These are phyloP conservation scores for Mayamaea pseudoterrestris DNA, from an alignment of 108 stramenopile species.

Conservation along the genomic window DNA sequence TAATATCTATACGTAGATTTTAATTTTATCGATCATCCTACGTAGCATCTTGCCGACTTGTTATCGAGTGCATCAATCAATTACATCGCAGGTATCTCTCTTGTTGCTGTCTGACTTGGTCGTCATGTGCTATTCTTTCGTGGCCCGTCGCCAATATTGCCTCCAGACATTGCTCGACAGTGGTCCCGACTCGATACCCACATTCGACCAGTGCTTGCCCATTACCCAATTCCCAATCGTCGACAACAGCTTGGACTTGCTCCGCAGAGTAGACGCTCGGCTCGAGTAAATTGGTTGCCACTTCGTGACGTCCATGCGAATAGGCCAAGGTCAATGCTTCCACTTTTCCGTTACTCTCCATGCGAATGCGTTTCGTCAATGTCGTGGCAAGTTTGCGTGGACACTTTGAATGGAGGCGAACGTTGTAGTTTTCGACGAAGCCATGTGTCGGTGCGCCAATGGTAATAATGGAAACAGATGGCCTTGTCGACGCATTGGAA, in stretches of 20 bases:
- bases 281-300: conserved; percentile 65
- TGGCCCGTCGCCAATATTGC: too few species aligned
- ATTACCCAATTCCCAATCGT: conserved; percentile 21
- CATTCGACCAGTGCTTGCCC: conserved; percentile 19
- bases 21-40: too few species aligned
- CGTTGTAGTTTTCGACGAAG: conserved; percentile 83
- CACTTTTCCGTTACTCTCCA: conserved; percentile 63
- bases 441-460: conserved; percentile 48
- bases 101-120: too few species aligned
- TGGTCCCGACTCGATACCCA: conserved; percentile 54
- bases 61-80: too few species aligned
- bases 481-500: conserved; percentile 4
- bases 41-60: too few species aligned
- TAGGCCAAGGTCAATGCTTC: conserved; percentile 77
- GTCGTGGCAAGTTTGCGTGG: conserved; percentile 33
- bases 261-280: conserved; percentile 30
- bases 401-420: conserved; percentile 23
- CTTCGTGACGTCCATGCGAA: conserved; percentile 41
- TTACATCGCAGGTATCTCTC: too few species aligned
- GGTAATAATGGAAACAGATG: not conserved
- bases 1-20: too few species aligned
- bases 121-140: too few species aligned
- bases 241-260: conserved; percentile 17
- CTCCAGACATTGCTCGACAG: conserved; percentile 38
- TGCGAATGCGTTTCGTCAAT: conserved; percentile 44